phyloP scores from a whole-genome alignment of 345 rosid species.

The Stellera chamaejasme region DNA sequence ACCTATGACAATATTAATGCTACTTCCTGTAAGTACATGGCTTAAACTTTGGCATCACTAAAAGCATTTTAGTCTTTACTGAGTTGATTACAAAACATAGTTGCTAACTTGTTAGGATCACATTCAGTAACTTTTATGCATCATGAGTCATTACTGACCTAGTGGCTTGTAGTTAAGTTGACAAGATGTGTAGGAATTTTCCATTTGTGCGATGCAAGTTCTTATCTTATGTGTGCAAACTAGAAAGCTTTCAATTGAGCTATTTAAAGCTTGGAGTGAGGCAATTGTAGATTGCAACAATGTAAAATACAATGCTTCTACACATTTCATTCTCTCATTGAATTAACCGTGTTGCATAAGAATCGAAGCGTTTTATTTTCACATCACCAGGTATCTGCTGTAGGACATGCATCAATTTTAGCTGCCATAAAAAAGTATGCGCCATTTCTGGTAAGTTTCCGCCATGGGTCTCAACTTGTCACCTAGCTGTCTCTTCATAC shows the following conservation, averaged over 20 bases:
- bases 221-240: no score
- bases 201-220: no score
- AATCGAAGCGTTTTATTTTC: background rate
- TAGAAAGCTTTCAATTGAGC: background rate
- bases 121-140: background rate
- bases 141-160: background rate
- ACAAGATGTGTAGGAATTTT: no score
- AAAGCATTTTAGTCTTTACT: no score
- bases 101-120: no score
- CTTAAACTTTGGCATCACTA: background rate
- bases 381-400: slow-evolving; percentile 38
- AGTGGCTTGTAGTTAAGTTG: background rate
- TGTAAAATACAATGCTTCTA: background rate
- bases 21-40: slow-evolving; percentile 45
- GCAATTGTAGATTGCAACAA: background rate
- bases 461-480: background rate
- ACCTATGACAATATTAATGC: slow-evolving; percentile 54
- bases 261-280: background rate
- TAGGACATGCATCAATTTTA: slow-evolving; percentile 59
- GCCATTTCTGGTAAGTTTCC: slow-evolving; percentile 43
- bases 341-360: background rate
- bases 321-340: background rate
- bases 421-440: slow-evolving; percentile 44
- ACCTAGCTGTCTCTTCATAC: slow-evolving; percentile 10
- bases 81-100: background rate